phyloP scores from a whole-genome alignment of 2,329 filamentous ascomycete genomes.

The Trichoderma atrobrunneum region DNA sequence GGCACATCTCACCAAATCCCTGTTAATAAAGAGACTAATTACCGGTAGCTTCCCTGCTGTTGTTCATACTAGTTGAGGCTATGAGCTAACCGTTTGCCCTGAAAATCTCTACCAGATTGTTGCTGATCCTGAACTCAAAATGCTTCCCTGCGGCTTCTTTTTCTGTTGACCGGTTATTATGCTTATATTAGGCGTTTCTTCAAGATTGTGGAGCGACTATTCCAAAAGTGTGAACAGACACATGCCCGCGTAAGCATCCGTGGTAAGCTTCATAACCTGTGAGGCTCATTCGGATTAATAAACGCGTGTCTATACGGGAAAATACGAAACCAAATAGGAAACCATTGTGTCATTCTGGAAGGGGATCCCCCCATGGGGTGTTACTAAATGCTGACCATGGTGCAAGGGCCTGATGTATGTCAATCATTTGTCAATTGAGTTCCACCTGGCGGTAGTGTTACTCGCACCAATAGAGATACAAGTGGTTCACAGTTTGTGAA shows the following conservation, averaged over 20 bases:
- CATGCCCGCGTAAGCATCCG: neutral
- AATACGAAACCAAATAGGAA: neutral
- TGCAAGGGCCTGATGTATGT: neutral
- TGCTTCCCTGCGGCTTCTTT: neutral
- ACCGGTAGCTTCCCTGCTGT: neutral
- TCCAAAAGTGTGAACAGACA: neutral
- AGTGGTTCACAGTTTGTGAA: neutral
- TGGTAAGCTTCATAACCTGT: neutral
- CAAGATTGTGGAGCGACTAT: neutral
- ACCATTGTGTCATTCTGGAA: neutral
- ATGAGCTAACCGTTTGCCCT: neutral
- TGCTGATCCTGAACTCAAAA: neutral
- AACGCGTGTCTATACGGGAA: neutral
- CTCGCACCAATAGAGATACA: neutral
- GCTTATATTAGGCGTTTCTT: neutral
- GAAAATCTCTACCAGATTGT: neutral
- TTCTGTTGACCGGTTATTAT: neutral
- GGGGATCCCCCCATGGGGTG: neutral
- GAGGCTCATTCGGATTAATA: neutral
- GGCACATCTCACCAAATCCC: neutral
- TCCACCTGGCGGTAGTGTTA: neutral
- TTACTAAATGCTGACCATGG: neutral
- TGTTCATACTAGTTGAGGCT: neutral
- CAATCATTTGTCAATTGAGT: neutral
- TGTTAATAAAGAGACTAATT: neutral